Conservation (phyloP, 106 monocot species). For the Gastrodia elata region DNA sequence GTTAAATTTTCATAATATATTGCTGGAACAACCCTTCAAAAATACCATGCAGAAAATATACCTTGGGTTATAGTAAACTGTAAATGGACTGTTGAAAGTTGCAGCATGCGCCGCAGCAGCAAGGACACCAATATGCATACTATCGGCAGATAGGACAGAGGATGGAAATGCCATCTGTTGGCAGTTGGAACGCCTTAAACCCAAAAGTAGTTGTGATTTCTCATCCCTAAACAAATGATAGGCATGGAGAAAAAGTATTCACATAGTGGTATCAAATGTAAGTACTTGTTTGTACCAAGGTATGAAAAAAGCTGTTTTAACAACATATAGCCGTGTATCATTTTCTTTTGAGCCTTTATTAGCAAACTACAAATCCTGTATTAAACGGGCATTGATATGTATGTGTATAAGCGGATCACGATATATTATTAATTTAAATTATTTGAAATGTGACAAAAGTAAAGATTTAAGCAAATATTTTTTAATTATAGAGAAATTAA, state of each 20-base stretch:
- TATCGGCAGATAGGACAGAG: constrained; percentile 87
- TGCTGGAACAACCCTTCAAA: too few relatives aligned
- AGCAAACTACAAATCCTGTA: too few relatives aligned
- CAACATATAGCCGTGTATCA: too few relatives aligned
- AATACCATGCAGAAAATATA: constrained; percentile 8
- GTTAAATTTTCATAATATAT: too few relatives aligned
- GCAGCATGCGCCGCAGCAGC: constrained; percentile 95
- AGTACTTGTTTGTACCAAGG: background rate
- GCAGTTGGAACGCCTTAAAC: constrained; percentile 66
- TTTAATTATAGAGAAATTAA: too few relatives aligned
- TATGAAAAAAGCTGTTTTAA: too few relatives aligned
- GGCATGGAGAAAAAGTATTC: background rate
- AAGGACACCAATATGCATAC: constrained; percentile 95
- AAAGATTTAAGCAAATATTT: too few relatives aligned
- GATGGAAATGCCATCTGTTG: constrained; percentile 66
- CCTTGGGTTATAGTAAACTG: constrained; percentile 95
- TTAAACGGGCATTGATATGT: too few relatives aligned
- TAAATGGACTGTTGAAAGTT: constrained; percentile 61
- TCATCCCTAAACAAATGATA: constrained; percentile 49
- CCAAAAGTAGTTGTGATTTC: constrained; percentile 83
- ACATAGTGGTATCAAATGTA: background rate
- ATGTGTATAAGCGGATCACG: too few relatives aligned
- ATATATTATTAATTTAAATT: too few relatives aligned
- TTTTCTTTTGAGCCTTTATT: too few relatives aligned
- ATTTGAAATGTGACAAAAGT: too few relatives aligned